phyloP scores from a whole-genome alignment of 345 rosid species.

The Hypericum perforatum region DNA sequence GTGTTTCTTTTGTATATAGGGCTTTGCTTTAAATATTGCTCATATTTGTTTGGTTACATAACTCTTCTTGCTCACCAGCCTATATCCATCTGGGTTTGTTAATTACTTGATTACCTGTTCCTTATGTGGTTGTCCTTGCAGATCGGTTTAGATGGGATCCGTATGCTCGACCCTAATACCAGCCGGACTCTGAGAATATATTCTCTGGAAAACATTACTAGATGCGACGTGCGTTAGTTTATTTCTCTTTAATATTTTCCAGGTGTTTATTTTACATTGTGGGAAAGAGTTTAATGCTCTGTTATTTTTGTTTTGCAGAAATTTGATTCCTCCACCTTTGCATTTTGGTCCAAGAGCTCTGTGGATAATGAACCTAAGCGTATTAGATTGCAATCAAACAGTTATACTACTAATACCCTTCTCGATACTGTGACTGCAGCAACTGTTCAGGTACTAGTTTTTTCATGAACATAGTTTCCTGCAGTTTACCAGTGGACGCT shows the following conservation, averaged over 20 bases:
- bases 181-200: conserved; percentile 84
- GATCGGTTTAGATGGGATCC: conserved; percentile 97
- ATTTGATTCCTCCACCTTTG: conserved; percentile 70
- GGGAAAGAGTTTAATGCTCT: conserved; percentile 2
- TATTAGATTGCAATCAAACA: conserved; percentile 86
- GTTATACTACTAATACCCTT: conserved; percentile 81
- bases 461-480: background rate
- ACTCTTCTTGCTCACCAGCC: background rate
- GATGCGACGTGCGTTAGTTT: conserved; percentile 69
- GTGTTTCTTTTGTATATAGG: too few species aligned
- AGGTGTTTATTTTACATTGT: background rate
- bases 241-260: background rate
- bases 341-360: conserved; percentile 94
- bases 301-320: conserved; percentile 28
- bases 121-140: conserved; percentile 16
- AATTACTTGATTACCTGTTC: background rate
- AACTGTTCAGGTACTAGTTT: conserved; percentile 67
- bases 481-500: background rate
- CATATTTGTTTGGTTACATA: too few species aligned
- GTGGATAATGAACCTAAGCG: conserved; percentile 91
- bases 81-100: background rate
- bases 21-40: too few species aligned
- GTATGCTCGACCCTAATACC: conserved; percentile 90
- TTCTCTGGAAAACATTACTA: conserved; percentile 83
- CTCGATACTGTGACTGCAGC: conserved; percentile 95